Evolutionary conservation across 1,284 basidiomycete species (phyloP), one percentile per base, ranked within the genome.

Genomic region (Chiua sp.): DNA sequence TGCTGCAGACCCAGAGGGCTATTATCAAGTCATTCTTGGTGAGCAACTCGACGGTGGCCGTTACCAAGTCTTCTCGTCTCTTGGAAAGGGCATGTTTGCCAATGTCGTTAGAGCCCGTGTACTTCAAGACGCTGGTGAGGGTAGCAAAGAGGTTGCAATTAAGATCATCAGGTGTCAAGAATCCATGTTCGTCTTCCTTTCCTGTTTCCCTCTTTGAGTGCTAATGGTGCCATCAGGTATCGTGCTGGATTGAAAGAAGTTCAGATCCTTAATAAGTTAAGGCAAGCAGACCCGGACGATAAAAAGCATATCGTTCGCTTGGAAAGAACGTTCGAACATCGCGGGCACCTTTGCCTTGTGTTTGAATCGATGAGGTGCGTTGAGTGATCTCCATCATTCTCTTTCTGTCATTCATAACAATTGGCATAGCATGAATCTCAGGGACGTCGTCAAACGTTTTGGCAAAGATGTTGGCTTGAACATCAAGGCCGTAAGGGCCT

Each of bases 71-170:
- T 97, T 93, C 65, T 95, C 94, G 35, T 94, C 88, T 51, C 82
- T 99, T 15, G 98, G 98, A 37, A 96, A 97, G 74, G 98, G 98
- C 60, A 99, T 99, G 96, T 99, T 99, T 76, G 94, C 95, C 47
- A 94, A 93, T 53, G 98, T 99, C 46, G 96, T 98, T 26, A 86
- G 92, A 51, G 96, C 96, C 11, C 89, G 93, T 51, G 87, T 98
- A 26, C 79, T 96, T 35, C 86, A 91, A 67, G 92, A 93, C 39
- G 69, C 79, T 4, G 81, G 82, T 61, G 87, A 90, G 67, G 53
- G 75, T 13, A 87, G 87, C 4, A 87, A 85, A 67, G 96, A 99
- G 72, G 96, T 99, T 3, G 98, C 98, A 0, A 98, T 99, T 78
- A 99, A 99, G 78, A 96, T 99, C 65, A 90, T 98, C 53, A 83